phyloP scores from a whole-genome alignment of 441 rosid species.

The Syzygium malaccense region DNA sequence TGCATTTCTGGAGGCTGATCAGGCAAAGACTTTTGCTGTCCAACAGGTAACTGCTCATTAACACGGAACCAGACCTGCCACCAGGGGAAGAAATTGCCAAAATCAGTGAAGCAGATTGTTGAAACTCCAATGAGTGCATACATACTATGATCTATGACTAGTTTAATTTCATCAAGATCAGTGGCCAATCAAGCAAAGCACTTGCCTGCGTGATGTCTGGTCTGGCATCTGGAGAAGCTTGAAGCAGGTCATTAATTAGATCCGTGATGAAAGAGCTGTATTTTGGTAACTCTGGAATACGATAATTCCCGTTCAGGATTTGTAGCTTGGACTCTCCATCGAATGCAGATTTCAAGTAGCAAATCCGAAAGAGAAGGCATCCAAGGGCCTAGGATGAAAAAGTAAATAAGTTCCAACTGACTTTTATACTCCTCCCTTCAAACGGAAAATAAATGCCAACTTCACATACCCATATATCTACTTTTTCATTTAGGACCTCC shows the following conservation, averaged over 20 bases:
- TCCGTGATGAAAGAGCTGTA: conserved; percentile 55
- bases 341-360: conserved; percentile 89
- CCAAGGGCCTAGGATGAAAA: conserved; percentile 73
- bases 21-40: conserved; percentile 75
- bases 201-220: conserved; percentile 98
- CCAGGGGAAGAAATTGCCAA: conserved; percentile 36
- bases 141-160: conserved; percentile 47
- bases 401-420: conserved; percentile 5
- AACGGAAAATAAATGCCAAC: background rate
- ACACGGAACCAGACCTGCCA: conserved; percentile 95
- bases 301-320: conserved; percentile 84
- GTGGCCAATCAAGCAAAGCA: conserved; percentile 65
- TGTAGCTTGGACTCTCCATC: conserved; percentile 98
- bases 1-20: conserved; percentile 69
- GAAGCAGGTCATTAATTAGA: conserved; percentile 83
- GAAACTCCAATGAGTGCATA: conserved; percentile 21
- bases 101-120: conserved; percentile 33
- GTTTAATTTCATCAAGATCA: conserved; percentile 72
- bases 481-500: conserved; percentile 89
- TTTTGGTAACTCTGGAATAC: conserved; percentile 74
- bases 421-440: background rate
- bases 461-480: conserved; percentile 88
- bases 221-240: conserved; percentile 82
- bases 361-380: conserved; percentile 86
- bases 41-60: conserved; percentile 72